phyloP scores from a whole-genome alignment of 805 yeast genomes.

The Danielozyma ontarioensis region DNA sequence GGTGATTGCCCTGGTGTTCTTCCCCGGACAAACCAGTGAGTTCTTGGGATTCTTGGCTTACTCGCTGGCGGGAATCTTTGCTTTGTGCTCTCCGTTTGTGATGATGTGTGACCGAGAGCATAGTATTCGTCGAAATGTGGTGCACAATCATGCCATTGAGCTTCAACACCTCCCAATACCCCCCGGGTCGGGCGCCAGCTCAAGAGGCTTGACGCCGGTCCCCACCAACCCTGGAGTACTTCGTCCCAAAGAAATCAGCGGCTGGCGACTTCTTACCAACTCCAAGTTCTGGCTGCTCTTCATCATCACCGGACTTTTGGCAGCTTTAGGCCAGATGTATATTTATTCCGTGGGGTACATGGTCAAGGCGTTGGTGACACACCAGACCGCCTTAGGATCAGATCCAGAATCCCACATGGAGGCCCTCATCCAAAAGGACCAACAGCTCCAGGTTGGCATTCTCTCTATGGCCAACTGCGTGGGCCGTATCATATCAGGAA shows the following conservation, averaged over 20 bases:
- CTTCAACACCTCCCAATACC: neutral
- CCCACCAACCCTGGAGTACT: neutral
- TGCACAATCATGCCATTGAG: neutral
- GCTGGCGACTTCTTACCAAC: neutral
- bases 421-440: constrained; percentile 45
- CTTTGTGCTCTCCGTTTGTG: constrained; percentile 45
- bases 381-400: constrained; percentile 3
- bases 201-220: no score
- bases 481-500: constrained; percentile 63
- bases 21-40: constrained; percentile 53
- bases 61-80: constrained; percentile 36
- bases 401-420: constrained; percentile 14
- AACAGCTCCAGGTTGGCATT: constrained; percentile 69
- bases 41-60: constrained; percentile 45
- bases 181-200: neutral
- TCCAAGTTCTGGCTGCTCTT: constrained; percentile 36
- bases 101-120: constrained; percentile 34
- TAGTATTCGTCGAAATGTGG: constrained; percentile 1
- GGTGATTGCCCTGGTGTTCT: constrained; percentile 45
- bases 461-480: constrained; percentile 61
- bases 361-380: constrained; percentile 32
- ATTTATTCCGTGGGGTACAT: constrained; percentile 43
- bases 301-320: constrained; percentile 32
- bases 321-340: constrained; percentile 43
- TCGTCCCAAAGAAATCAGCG: constrained; percentile 1